Conservation (phyloP, 148 eudicot species). For the Salicornia ramosissima region DNA sequence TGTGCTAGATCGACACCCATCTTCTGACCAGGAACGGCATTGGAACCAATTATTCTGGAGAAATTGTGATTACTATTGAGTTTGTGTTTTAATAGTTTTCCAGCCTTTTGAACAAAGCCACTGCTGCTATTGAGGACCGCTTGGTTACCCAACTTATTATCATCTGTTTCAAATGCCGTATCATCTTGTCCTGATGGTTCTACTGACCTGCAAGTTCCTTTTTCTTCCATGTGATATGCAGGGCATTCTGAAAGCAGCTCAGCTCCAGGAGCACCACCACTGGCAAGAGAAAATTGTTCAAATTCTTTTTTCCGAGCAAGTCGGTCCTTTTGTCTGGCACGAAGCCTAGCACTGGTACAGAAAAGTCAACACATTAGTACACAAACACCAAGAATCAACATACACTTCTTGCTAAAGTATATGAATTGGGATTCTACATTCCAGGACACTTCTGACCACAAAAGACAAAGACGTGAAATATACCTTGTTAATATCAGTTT, state of each 20-base stretch:
- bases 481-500: neutral
- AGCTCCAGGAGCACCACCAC: constrained; percentile 27
- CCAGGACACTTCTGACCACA: neutral
- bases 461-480: neutral
- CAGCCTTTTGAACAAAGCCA: constrained; percentile 29
- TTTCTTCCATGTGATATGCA: constrained; percentile 28
- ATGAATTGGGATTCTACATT: neutral
- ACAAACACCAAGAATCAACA: neutral
- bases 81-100: constrained; percentile 41
- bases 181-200: constrained; percentile 37
- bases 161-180: constrained; percentile 27
- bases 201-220: constrained; percentile 20
- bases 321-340: constrained; percentile 84
- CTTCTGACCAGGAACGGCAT: constrained; percentile 28
- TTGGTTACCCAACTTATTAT: constrained; percentile 27
- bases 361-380: constrained; percentile 18
- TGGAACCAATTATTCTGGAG: constrained; percentile 25
- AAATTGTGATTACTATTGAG: constrained; percentile 21
- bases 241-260: constrained; percentile 26
- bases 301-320: constrained; percentile 48
- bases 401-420: neutral
- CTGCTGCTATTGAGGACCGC: constrained; percentile 32
- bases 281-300: constrained; percentile 27
- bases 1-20: constrained; percentile 26
- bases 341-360: constrained; percentile 66